A percentile compares a stretch with the other conserved stretches of the same genome.
Conservation (phyloP, 2,329 filamentous ascomycete species). For the Curvularia sp. region DNA sequence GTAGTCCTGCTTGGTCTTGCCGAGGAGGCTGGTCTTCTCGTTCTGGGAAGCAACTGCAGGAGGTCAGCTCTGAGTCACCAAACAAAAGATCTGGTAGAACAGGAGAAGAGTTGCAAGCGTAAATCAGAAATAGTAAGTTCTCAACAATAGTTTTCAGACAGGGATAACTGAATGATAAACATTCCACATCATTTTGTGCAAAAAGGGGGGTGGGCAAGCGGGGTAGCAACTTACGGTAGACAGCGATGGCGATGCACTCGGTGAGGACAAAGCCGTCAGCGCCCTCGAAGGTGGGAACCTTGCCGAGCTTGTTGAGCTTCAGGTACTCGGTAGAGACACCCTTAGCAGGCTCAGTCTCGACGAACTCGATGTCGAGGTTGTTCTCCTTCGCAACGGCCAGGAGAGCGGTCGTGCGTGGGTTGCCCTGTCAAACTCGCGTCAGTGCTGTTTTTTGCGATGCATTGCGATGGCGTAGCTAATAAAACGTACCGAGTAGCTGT, state of each 20-base stretch:
- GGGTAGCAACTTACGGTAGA: conserved; percentile 84
- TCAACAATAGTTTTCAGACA: conserved; percentile 97
- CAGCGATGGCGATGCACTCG: conserved; percentile 92
- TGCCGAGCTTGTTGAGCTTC: conserved; percentile 85
- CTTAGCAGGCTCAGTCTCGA: conserved; percentile 71
- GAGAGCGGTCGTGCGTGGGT: conserved; percentile 88
- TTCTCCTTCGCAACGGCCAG: conserved; percentile 97
- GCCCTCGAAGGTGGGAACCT: conserved; percentile 91
- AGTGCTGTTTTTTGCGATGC: conserved; percentile 32
- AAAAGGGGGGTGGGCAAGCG: conserved; percentile 22
- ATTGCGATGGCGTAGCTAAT: conserved; percentile 8
- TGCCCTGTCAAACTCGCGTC: conserved; percentile 65
- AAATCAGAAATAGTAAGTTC: conserved; percentile 76
- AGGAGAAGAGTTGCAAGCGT: conserved; percentile 65
- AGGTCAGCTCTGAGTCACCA: conserved; percentile 41
- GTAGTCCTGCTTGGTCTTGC: conserved; percentile 99
- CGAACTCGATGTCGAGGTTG: conserved; percentile 86
- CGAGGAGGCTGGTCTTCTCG: conserved; percentile 98
- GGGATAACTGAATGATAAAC: conserved; percentile 70
- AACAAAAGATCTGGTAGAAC: conserved; percentile 23
- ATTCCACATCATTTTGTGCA: conserved; percentile 67
- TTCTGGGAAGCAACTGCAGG: conserved; percentile 93
- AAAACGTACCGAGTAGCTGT: conserved; percentile 71
- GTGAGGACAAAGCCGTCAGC: conserved; percentile 87
- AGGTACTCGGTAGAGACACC: conserved; percentile 76